Conservation (phyloP, 2,329 filamentous ascomycete species). For the Aspergillus fumigatus region DNA sequence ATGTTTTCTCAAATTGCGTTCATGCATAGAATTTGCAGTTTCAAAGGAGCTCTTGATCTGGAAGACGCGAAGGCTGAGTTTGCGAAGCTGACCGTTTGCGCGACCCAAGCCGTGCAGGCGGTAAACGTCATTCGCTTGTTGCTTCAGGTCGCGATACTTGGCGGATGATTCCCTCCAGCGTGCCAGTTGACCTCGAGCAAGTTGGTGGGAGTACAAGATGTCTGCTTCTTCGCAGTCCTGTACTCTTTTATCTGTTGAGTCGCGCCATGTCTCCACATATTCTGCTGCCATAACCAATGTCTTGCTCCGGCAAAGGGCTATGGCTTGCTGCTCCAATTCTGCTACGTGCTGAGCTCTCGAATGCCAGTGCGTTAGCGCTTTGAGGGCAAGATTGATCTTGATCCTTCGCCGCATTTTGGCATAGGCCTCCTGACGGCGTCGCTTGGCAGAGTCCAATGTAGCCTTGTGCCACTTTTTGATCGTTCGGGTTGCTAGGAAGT, state of each 20-base stretch:
- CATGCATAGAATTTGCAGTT: constrained; percentile 49
- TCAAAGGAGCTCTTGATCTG: constrained; percentile 49
- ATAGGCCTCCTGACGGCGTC: constrained; percentile 54
- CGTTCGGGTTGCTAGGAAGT: constrained; percentile 48
- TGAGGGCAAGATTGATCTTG: constrained; percentile 51
- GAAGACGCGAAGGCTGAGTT: constrained; percentile 56
- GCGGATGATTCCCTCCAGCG: constrained; percentile 34
- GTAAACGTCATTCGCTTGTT: constrained; percentile 44
- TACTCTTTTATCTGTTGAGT: constrained; percentile 31
- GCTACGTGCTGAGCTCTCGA: constrained; percentile 27
- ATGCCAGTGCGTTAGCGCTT: constrained; percentile 38
- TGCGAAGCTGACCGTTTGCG: constrained; percentile 48
- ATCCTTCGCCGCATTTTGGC: constrained; percentile 47
- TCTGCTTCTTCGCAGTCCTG: constrained; percentile 36
- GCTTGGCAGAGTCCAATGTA: constrained; percentile 47
- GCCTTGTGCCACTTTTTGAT: constrained; percentile 51
- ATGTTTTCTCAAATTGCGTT: constrained; percentile 53
- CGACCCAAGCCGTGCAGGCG: constrained; percentile 45
- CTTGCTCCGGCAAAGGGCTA: constrained; percentile 31
- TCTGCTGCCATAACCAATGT: constrained; percentile 30
- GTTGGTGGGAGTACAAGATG: constrained; percentile 33
- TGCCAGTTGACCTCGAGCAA: constrained; percentile 35
- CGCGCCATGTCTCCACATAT: constrained; percentile 42
- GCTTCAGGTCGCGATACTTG: constrained; percentile 31
- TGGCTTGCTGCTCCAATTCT: constrained; percentile 39